phyloP scores from a whole-genome alignment of 2,329 filamentous ascomycete genomes.

The Nemania abortiva region DNA sequence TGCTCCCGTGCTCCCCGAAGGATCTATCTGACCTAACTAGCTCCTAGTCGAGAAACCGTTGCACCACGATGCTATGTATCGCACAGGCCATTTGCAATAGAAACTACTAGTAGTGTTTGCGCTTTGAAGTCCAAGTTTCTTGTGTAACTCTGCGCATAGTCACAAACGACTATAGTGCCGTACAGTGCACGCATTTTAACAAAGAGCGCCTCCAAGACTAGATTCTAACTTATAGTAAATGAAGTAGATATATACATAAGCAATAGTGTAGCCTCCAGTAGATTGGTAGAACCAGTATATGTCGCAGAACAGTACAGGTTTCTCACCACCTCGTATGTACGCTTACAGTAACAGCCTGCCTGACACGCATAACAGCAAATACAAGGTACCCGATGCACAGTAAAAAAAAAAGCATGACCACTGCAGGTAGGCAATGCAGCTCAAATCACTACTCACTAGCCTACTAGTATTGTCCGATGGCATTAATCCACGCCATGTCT shows the following conservation, averaged over 20 bases:
- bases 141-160: background rate
- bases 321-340: too few relatives aligned
- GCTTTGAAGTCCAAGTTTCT: background rate
- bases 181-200: background rate
- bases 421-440: background rate
- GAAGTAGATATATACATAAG: background rate
- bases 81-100: slow-evolving; percentile 23
- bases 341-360: background rate
- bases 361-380: slow-evolving; percentile 13
- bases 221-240: background rate
- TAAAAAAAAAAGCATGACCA: background rate
- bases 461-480: slow-evolving; percentile 1
- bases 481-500: background rate
- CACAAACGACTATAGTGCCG: background rate
- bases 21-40: slow-evolving; percentile 18
- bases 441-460: background rate
- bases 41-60: slow-evolving; percentile 33
- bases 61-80: background rate
- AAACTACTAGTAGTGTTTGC: background rate
- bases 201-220: background rate
- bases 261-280: background rate
- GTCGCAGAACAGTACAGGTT: background rate
- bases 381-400: background rate
- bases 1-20: slow-evolving; percentile 8
- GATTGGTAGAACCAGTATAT: background rate